Base-by-base conservation (phyloP, 805 yeast genomes). In the Clavispora vitiphila region DNA sequence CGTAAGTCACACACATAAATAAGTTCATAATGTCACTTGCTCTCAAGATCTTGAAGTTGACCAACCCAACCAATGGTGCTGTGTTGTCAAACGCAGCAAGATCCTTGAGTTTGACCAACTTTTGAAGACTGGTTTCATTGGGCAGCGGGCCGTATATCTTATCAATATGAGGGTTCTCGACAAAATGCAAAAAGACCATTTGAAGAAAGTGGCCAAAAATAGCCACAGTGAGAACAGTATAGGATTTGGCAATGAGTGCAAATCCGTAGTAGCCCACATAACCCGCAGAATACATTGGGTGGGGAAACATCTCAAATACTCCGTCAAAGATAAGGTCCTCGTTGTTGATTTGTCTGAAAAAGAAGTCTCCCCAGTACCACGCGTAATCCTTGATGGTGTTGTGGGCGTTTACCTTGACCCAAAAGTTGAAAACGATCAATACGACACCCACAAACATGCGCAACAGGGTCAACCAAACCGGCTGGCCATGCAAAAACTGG, bases 341-440 rank as follows among this genome's bases (percentile, higher is more conserved):
- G 48, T 77, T 78, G 50, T 69, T 69, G 49, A 68, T 65, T 57
- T 84, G 85, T 41, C 88, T 68, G 65, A 86, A 86, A 73, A 86
- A 86, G 65, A 86, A 86, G 62, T 87, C 96, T 21, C 96, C 96
- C 96, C 96, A 86, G 62, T 86, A 86, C 96, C 96, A 86, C 9
- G 96, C 96, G 58, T 81, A 86, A 57, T 86, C 96, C 60, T 86
- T 86, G 44, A 86, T 89, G 15, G 86, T 89, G 50, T 89, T 75
- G 60, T 86, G 96, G 25, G 95, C 95, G 60, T 87, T 90, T 19
- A 86, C 65, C 59, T 86, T 86, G 36, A 86, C 95, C 89, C 93
- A 83, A 22, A 83, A 68, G 56, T 86, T 86, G 67, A 87, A 84
- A 15, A 83, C 44, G 46, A 86, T 79, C 51, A 86, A 71, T 5